Percentiles rank a stretch among this genome's conserved stretches.
Conservation (phyloP, 2,329 filamentous ascomycete genomes). For the Colletotrichum lupini region DNA sequence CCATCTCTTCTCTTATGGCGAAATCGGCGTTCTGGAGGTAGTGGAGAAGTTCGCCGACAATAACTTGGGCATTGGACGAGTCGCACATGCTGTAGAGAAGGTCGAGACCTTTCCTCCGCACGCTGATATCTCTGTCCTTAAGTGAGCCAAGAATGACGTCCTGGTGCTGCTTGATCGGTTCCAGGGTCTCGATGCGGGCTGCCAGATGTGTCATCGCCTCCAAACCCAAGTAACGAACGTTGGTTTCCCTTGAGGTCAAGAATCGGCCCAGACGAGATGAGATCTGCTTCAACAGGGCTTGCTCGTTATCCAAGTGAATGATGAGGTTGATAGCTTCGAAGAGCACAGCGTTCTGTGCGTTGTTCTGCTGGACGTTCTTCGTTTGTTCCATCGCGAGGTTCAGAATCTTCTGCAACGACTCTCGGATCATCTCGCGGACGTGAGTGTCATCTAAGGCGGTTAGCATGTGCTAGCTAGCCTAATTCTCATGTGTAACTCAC, state of each 20-base stretch:
- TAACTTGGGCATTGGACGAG: constrained; percentile 89
- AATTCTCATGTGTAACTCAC: constrained; percentile 57
- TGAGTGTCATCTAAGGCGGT: constrained; percentile 81
- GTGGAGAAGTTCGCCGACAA: constrained; percentile 92
- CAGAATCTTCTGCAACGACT: constrained; percentile 90
- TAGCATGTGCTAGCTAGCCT: constrained; percentile 5
- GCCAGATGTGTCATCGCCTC: constrained; percentile 99
- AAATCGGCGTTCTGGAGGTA: constrained; percentile 98
- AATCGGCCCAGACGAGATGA: constrained; percentile 92
- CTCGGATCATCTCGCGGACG: constrained; percentile 89
- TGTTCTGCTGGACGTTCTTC: constrained; percentile 99
- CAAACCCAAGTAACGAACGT: constrained; percentile 93
- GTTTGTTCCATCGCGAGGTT: constrained; percentile 92
- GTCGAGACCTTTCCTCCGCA: constrained; percentile 94
- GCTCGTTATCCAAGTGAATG: constrained; percentile 96
- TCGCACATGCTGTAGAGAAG: constrained; percentile 99
- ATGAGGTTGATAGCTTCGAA: constrained; percentile 99
- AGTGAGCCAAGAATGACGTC: constrained; percentile 94
- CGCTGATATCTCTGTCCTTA: constrained; percentile 96
- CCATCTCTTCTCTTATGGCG: constrained; percentile 98
- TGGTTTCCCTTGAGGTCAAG: constrained; percentile 96
- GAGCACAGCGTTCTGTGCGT: constrained; percentile 96
- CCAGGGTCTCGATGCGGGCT: constrained; percentile 90
- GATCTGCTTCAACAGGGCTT: constrained; percentile 94
- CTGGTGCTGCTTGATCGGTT: constrained; percentile 98